Conservation (phyloP, 2,329 filamentous ascomycete genomes). For the Fusarium sp. region DNA sequence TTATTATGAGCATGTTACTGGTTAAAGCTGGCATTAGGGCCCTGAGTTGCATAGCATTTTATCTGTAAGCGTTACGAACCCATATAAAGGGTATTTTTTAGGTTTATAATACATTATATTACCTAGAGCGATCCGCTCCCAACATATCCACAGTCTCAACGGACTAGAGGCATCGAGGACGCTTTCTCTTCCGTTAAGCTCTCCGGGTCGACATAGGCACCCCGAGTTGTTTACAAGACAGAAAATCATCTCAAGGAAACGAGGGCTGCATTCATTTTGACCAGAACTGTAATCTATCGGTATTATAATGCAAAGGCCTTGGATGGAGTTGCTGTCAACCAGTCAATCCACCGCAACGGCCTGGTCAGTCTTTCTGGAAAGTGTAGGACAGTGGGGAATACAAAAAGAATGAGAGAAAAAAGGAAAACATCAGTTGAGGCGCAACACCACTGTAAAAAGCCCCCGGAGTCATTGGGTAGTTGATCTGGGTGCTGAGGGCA, state of each 20-base stretch:
- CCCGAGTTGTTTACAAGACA: no score
- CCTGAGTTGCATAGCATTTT: background rate
- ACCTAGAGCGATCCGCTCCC: background rate
- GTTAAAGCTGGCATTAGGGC: background rate
- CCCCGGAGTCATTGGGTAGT: background rate
- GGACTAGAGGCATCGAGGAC: no score
- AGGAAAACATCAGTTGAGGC: background rate
- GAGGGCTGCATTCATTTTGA: no score
- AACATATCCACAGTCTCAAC: no score
- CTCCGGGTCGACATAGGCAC: no score
- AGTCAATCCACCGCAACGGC: no score
- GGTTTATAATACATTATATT: background rate
- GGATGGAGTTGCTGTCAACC: no score
- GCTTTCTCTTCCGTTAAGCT: no score
- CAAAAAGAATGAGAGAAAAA: background rate
- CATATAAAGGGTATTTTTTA: background rate
- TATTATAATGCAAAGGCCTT: no score
- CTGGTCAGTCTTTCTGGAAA: background rate
- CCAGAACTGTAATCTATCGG: no score
- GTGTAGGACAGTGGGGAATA: background rate
- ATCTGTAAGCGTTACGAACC: background rate
- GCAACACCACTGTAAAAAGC: background rate
- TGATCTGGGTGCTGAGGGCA: background rate
- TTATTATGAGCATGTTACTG: background rate
- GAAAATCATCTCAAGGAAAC: no score